Percentiles rank a stretch among this genome's conserved stretches.
phyloP scores from a whole-genome alignment of 345 rosid species.

The Pelargonium nanum region DNA sequence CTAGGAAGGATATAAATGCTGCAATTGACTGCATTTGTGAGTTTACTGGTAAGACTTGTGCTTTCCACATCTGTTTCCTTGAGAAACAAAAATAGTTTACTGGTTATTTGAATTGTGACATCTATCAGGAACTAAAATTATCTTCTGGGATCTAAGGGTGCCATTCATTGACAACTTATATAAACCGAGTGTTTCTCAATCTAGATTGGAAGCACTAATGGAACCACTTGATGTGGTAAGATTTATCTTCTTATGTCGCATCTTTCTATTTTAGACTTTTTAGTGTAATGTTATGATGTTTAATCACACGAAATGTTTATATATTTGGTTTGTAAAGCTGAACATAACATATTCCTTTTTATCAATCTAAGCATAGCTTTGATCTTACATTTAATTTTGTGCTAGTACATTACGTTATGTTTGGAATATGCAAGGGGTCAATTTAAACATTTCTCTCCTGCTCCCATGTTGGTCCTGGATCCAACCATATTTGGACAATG shows the following conservation, averaged over 20 bases:
- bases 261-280: too few species aligned
- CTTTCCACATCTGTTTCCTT: slow-evolving; percentile 2
- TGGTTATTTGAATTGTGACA: slow-evolving; percentile 12
- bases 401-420: too few species aligned
- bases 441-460: too few species aligned
- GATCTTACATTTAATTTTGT: too few species aligned
- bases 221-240: slow-evolving; percentile 79
- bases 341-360: too few species aligned
- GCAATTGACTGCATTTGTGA: slow-evolving; percentile 79
- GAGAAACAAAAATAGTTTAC: background rate
- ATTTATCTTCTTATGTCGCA: slow-evolving; percentile 3
- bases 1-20: slow-evolving; percentile 76
- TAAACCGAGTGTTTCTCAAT: slow-evolving; percentile 62
- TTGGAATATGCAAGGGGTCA: too few species aligned
- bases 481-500: too few species aligned
- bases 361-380: too few species aligned
- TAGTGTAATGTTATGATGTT: too few species aligned
- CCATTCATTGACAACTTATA: slow-evolving; percentile 74
- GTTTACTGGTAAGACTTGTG: slow-evolving; percentile 52
- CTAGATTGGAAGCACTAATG: slow-evolving; percentile 66
- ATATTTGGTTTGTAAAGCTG: too few species aligned
- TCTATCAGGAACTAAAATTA: slow-evolving; percentile 76
- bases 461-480: too few species aligned
- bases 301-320: too few species aligned
- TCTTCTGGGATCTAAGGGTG: slow-evolving; percentile 85